phyloP scores from a whole-genome alignment of 2,329 filamentous ascomycete genomes.

The Thyridium curvatum region DNA sequence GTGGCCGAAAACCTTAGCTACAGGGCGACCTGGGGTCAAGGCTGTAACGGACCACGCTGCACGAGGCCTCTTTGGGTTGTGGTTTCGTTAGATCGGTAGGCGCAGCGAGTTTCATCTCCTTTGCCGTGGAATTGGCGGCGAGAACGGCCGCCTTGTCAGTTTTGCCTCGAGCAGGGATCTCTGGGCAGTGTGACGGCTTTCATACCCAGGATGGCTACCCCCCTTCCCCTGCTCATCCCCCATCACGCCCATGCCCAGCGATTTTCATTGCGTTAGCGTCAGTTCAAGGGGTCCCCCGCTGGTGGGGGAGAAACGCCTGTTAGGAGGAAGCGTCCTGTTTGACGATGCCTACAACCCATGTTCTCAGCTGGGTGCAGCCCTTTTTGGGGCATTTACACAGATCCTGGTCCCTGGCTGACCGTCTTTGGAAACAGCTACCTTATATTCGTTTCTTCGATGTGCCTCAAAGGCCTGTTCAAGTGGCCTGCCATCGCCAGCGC shows the following conservation, averaged over 20 bases:
- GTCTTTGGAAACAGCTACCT: too few species aligned
- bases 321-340: not conserved
- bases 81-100: slow-evolving; percentile 8
- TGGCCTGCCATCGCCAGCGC: too few species aligned
- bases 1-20: slow-evolving; percentile 1
- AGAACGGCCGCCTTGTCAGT: slow-evolving; percentile 15
- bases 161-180: slow-evolving; percentile 21
- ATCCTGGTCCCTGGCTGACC: too few species aligned
- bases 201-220: too few species aligned
- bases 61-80: too few species aligned
- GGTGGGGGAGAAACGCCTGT: not conserved
- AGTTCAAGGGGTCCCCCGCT: not conserved
- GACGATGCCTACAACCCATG: too few species aligned
- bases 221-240: slow-evolving; percentile 3
- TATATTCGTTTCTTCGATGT: too few species aligned
- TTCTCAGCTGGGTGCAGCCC: too few species aligned
- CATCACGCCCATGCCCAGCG: slow-evolving; percentile 2
- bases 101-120: slow-evolving; percentile 23
- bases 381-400: too few species aligned
- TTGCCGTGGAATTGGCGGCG: slow-evolving; percentile 13
- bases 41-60: too few species aligned
- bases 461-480: too few species aligned
- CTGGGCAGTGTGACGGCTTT: slow-evolving; percentile 3
- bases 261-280: not conserved
- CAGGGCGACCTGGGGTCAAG: not conserved